Percentiles rank a stretch among this genome's conserved stretches.
phyloP scores from a whole-genome alignment of 768 basidiomycete genomes.

The Tulasnella calospora region DNA sequence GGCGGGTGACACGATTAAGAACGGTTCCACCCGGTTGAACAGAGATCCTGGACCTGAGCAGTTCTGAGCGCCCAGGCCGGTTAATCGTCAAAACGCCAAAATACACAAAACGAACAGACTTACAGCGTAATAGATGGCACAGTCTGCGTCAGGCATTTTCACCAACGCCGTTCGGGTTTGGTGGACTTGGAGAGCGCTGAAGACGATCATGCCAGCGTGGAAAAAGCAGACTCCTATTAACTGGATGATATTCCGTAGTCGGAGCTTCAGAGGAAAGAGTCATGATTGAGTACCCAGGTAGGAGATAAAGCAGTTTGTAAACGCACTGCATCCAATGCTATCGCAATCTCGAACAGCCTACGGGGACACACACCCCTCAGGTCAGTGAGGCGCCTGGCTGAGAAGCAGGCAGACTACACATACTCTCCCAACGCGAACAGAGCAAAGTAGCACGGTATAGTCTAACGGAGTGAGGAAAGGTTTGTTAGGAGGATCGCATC shows the following conservation, averaged over 20 bases:
- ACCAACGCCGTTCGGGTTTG: conserved; percentile 66
- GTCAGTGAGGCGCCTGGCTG: neutral
- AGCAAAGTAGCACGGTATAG: conserved; percentile 78
- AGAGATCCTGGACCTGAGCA: conserved; percentile 51
- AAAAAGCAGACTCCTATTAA: conserved; percentile 50
- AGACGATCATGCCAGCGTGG: conserved; percentile 67
- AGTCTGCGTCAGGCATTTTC: conserved; percentile 26
- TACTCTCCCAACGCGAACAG: conserved; percentile 80
- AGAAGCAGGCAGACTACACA: conserved; percentile 31
- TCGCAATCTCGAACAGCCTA: conserved; percentile 72
- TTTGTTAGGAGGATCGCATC: conserved; percentile 32
- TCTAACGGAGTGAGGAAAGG: conserved; percentile 42
- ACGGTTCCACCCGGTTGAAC: conserved; percentile 55
- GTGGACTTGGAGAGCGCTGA: conserved; percentile 69
- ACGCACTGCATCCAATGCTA: conserved; percentile 68
- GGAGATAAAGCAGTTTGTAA: neutral
- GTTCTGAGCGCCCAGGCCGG: conserved; percentile 37
- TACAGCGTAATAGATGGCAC: conserved; percentile 35
- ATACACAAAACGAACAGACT: conserved; percentile 17
- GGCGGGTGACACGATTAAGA: conserved; percentile 68
- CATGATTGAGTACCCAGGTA: neutral
- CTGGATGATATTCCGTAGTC: conserved; percentile 72
- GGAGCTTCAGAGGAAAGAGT: conserved; percentile 37
- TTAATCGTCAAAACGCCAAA: neutral
- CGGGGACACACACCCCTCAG: neutral